Percentiles rank a stretch among this genome's conserved stretches.
phyloP scores from a whole-genome alignment of 495 filamentous ascomycete genomes.

The Penicillium paxilli region DNA sequence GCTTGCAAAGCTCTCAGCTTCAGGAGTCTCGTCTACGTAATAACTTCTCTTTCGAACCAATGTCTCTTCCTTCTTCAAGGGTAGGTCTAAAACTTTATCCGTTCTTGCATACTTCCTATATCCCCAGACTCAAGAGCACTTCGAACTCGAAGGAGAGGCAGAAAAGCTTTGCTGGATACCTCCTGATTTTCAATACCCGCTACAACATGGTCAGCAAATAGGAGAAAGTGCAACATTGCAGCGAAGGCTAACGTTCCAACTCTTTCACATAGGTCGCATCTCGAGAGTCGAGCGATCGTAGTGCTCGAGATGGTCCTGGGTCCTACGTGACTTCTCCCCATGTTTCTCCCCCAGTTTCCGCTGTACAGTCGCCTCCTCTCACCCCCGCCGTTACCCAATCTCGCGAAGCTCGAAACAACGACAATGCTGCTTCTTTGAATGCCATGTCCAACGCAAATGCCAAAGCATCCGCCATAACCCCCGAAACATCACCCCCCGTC shows the following conservation, averaged over 20 bases:
- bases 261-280: slow-evolving; percentile 42
- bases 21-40: slow-evolving; percentile 77
- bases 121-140: too few species aligned
- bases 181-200: not conserved
- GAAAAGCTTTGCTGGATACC: not conserved
- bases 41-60: slow-evolving; percentile 82
- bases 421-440: slow-evolving; percentile 23
- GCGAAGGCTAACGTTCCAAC: slow-evolving; percentile 19
- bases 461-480: slow-evolving; percentile 64
- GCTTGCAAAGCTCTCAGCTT: slow-evolving; percentile 68
- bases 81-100: slow-evolving; percentile 51
- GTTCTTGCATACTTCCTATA: not conserved
- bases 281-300: slow-evolving; percentile 47
- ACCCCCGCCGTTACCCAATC: slow-evolving; percentile 77
- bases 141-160: too few species aligned
- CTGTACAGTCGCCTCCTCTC: slow-evolving; percentile 84
- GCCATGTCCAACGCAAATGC: slow-evolving; percentile 48
- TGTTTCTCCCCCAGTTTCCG: slow-evolving; percentile 52
- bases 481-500: slow-evolving; percentile 42
- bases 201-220: too few species aligned
- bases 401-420: slow-evolving; percentile 43
- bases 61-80: slow-evolving; percentile 82
- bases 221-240: too few species aligned
- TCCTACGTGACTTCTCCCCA: slow-evolving; percentile 44
- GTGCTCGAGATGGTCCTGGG: slow-evolving; percentile 36